A percentile compares a stretch with the other conserved stretches of the same genome.
Evolutionary conservation across 257 asterid species (phyloP).

Genomic region (Plectranthus barbatus): DNA sequence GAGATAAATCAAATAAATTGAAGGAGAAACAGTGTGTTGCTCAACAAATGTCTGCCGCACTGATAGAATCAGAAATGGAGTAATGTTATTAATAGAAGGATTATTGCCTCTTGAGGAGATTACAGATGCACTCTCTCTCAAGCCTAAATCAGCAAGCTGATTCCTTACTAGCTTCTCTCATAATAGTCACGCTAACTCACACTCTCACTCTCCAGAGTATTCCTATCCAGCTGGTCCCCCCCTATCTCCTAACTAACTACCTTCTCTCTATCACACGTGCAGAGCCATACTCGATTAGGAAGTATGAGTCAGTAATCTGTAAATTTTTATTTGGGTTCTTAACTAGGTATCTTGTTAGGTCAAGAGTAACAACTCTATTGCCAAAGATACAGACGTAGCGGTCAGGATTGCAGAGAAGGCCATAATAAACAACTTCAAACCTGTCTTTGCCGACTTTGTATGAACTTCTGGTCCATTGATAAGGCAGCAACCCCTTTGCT

Average conservation of each 20-base stretch:
- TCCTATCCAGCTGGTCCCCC: too few relatives aligned
- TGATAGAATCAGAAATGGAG: too few relatives aligned
- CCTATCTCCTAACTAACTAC: too few relatives aligned
- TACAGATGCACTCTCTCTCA: too few relatives aligned
- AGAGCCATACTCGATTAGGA: background rate
- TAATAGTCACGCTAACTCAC: too few relatives aligned
- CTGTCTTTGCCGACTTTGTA: slow-evolving; percentile 97
- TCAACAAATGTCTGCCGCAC: background rate
- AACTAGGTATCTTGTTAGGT: background rate
- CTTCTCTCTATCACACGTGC: too few relatives aligned
- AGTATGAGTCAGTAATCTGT: background rate
- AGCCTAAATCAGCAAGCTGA: too few relatives aligned
- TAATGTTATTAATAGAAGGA: too few relatives aligned
- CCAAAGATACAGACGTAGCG: background rate
- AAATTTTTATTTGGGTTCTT: background rate
- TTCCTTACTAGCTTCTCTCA: too few relatives aligned
- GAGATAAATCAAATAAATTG: background rate
- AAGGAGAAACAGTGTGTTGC: slow-evolving; percentile 8
- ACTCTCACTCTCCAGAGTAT: too few relatives aligned
- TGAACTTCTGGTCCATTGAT: slow-evolving; percentile 98
- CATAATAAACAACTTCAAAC: slow-evolving; percentile 24
- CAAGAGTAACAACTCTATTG: background rate
- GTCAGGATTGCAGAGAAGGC: slow-evolving; percentile 4
- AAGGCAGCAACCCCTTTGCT: slow-evolving; percentile 99
- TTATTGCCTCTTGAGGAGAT: too few relatives aligned